Evolutionary conservation across 129 eudicot species (phyloP).

Genomic region (Lactuca sativa): DNA sequence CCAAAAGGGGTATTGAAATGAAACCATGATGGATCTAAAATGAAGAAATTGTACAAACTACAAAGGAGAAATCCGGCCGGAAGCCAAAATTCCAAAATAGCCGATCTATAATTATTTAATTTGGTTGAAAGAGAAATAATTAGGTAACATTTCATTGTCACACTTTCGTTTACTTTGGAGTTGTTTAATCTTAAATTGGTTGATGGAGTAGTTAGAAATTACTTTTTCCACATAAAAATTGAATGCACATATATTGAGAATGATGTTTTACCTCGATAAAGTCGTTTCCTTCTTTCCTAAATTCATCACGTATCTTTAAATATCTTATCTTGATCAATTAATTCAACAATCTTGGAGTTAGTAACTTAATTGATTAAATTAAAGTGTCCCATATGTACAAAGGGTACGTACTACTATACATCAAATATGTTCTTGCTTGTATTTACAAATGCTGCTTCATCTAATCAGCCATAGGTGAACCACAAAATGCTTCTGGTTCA

Average conservation of each 20-base stretch:
- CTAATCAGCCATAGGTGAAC: conserved; percentile 38
- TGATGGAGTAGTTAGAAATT: neutral
- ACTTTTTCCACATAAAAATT: neutral
- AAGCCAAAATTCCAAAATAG: no score
- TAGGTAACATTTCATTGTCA: conserved; percentile 9
- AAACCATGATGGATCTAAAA: no score
- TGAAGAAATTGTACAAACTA: no score
- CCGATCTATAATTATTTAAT: no score
- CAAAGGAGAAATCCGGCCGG: no score
- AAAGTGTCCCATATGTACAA: conserved; percentile 12
- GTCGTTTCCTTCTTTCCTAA: no score
- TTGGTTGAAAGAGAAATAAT: neutral
- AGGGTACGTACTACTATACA: neutral
- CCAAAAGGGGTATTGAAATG: no score
- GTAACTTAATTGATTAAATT: neutral
- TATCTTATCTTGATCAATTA: no score
- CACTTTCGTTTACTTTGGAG: neutral
- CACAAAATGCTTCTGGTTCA: conserved; percentile 97
- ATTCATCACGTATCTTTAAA: no score
- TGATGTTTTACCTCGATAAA: no score
- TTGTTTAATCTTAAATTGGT: neutral
- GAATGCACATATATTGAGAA: neutral
- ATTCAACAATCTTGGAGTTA: neutral
- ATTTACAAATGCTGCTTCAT: neutral
- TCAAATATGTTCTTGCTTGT: conserved; percentile 3